Evolutionary conservation across 2,329 filamentous ascomycete genomes (phyloP), one percentile per base, ranked within the genome.

Genomic region (Stemphylium beticola): DNA sequence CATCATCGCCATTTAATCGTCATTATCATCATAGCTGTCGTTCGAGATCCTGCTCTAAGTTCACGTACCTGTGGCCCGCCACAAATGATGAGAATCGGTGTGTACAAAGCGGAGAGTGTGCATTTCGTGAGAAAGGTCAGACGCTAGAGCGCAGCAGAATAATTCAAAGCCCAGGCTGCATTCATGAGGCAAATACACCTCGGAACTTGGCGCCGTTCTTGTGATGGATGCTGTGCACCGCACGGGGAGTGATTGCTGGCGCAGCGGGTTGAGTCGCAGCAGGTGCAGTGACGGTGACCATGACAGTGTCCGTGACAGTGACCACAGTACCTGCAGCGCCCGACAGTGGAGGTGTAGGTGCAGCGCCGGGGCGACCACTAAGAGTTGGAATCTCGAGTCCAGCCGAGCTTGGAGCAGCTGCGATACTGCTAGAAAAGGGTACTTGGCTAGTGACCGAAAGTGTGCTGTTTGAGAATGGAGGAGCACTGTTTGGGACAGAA

Each of bases 121-220:
- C 36, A 17, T 24, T 4, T 44, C n/a, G 36, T 33, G 29, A 29
- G 29, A 45, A 42, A 52, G 38, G 29, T 36, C 18, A 51, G 42
- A 44, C 14, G 2, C 14, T 29, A 24, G n/a, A 37, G 24, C 24
- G n/a, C 24, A 34, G 4, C 17, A 43, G 10, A 12, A 15, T 29
- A 22, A 14, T 6, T 14, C 4, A 26, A 18, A 38, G 34, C 4
- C 38, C 4, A 20, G 2, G 14, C 6, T 33, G 42, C 34, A 15
- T n/a, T 49, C 32, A 36, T 6, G 26, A 7, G 33, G 18, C 40
- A 26, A 49, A 64, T 51, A 59, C 50, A 48, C 61, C 53, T 1
- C 67, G 61, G 44, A 70, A 69, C 55, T 70, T 71, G 53, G 64
- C 65, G 41, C 66, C 60, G 33, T 65, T 61, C 44, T 39, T 48